A percentile compares a stretch with the other conserved stretches of the same genome.
phyloP scores from a whole-genome alignment of 371 early-diverging fungal species.

The Circinella umbellata region DNA sequence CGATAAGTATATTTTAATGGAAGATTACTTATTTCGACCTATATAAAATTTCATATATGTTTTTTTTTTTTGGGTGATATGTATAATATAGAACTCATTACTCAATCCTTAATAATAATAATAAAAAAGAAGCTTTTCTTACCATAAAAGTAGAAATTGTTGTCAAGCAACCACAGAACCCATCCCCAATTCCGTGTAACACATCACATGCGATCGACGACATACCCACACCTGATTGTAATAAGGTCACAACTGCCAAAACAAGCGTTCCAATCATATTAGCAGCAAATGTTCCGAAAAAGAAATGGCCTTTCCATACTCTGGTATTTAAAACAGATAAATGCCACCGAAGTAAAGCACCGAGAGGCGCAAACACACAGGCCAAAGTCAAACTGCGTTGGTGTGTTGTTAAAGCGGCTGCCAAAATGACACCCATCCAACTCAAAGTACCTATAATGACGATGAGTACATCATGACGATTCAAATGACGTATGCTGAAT shows the following conservation, averaged over 20 bases:
- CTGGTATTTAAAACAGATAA: slow-evolving; percentile 59
- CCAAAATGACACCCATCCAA: slow-evolving; percentile 54
- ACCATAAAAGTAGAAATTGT: slow-evolving; percentile 78
- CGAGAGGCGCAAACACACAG: slow-evolving; percentile 61
- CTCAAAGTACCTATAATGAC: slow-evolving; percentile 26
- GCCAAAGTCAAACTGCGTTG: slow-evolving; percentile 50
- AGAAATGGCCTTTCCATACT: slow-evolving; percentile 3
- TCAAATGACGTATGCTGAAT: slow-evolving; percentile 19
- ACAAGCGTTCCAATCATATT: slow-evolving; percentile 66
- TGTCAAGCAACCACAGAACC: slow-evolving; percentile 79
- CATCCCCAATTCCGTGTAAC: slow-evolving; percentile 60
- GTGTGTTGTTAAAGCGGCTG: slow-evolving; percentile 30
- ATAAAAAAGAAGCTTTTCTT: slow-evolving; percentile 17
- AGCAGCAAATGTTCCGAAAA: slow-evolving; percentile 67
- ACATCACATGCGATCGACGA: slow-evolving; percentile 54
- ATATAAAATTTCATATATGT: slow-evolving; percentile 9
- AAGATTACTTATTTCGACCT: slow-evolving; percentile 53
- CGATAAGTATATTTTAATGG: slow-evolving; percentile 41
- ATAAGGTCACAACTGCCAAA: slow-evolving; percentile 56
- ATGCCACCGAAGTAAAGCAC: slow-evolving; percentile 73
- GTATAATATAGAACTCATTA: too few species aligned
- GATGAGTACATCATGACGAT: neutral
- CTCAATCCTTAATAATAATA: neutral
- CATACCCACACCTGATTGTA: slow-evolving; percentile 37
- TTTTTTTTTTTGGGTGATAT: too few species aligned